Base-by-base conservation (phyloP, 73 alveolate species). In the Paramecium sonneborni region DNA sequence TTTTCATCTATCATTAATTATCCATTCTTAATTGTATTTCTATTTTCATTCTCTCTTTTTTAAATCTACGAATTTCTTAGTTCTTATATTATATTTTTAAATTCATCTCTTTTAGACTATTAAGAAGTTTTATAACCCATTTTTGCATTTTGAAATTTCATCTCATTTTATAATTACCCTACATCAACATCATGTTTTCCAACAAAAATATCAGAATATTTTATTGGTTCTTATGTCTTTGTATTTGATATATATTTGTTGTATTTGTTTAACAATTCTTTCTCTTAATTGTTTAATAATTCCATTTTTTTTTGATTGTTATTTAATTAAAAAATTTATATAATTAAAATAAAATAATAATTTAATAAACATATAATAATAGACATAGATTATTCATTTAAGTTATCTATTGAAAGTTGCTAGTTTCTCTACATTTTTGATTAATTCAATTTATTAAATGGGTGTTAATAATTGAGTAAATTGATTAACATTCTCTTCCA, bases 391-490 rank as follows among this genome's bases (percentile, higher is more conserved):
- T 62, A n/a, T 62, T 62, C 84, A 62, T 26, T 5, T 30, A 12
- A 62, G 39, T 10, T 15, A 62, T 79, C 90, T 38, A 79, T 79
- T 79, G 35, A 43, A 79, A 20, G 35, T 44, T 24, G 48, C 55
- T 24, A 43, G 3, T 44, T 79, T 79, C 55, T 79, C 90, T 43
- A 79, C 74, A 12, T 21, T 14, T 39, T 44, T 79, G 24, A 79
- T 79, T 24, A 79, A 46, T 21, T 79, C 90, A 46, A 79, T 12
- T 37, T 43, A 32, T 43, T 79, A 48, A 11, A 43, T 39, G 24
- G 90, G 90, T 21, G 76, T 79, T 20, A 79, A 24, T 38, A 10
- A 46, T 39, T 39, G 12, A 44, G 90, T 79, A 44, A 79, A 79
- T 62, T 62, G 26, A 62, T 62, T 62, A 1, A 62, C 84, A 62